Evolutionary conservation across 225 moss, liverwort and hornwort genomes (phyloP), one percentile per base, ranked within the genome.

Genomic region (Neckera pumila): DNA sequence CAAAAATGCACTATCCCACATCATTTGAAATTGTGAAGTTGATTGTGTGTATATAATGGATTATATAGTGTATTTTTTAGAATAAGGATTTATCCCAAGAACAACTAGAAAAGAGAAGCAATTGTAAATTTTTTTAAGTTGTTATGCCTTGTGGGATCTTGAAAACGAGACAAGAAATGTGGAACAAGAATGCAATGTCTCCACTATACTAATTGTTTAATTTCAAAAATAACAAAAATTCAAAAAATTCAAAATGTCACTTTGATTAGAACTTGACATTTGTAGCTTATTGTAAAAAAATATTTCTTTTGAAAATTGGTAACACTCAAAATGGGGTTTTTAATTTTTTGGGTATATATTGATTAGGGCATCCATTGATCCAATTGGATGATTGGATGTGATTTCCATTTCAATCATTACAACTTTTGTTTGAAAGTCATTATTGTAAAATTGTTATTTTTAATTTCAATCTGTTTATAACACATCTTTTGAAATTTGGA

Each of bases 41-140:
- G 4, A 75, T 47, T 2, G 2, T 31, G 1, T 74, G 10, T 47
- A 30, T 73, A 18, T 47, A 74, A 6, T 1, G 2, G 11, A 30
- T 30, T 45, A 3, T 30, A 2, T 74, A 18, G 30, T 3, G 0
- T 31, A 47, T 47, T 31, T 45, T 11, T 5, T 18, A 19, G 19
- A 11, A 2, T 33, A 31, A 30, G 12, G 7, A 1, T 7, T 49
- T 4, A 49, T 0, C 1, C 3, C 2, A 75, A 73, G 5, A 10
- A 43, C 6, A 8, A 10, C 1, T 27, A 28, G 11, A 73, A 11
- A 7, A 43, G 4, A 30, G 21, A 47, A 47, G 2, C 2, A 28
- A 18, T 19, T 74, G 2, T 74, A 6, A 72, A 31, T 9, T 28
- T 17, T 45, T 6, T 6, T 6, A 70, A 70, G n/a, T n/a, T 74